Evolutionary conservation across 2,329 filamentous ascomycete genomes (phyloP).

Genomic region (Xylaria arbuscula): DNA sequence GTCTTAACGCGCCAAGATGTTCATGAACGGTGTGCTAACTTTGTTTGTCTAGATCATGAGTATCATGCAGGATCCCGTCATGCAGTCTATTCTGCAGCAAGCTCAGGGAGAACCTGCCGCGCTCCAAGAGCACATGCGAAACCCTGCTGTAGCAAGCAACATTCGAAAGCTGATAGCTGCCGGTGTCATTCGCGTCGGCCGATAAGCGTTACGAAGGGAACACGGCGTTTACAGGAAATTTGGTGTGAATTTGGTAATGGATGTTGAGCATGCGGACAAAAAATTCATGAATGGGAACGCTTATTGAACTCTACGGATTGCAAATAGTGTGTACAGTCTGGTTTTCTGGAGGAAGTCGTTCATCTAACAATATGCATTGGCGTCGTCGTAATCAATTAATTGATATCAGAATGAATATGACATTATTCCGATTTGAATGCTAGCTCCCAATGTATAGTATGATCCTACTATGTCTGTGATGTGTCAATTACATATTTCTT

Average conservation of each 20-base stretch:
- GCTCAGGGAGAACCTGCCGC: slow-evolving; percentile 93
- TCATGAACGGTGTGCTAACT: slow-evolving; percentile 44
- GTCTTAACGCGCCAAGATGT: slow-evolving; percentile 47
- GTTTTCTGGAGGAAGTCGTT: slow-evolving; percentile 21
- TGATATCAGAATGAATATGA: slow-evolving; percentile 6
- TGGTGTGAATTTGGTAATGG: slow-evolving; percentile 26
- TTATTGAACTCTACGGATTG: slow-evolving; percentile 15
- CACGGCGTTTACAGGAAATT: slow-evolving; percentile 34
- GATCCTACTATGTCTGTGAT: neutral
- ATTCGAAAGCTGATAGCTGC: slow-evolving; percentile 95
- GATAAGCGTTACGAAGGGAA: slow-evolving; percentile 43
- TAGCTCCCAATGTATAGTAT: neutral
- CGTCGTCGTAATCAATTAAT: slow-evolving; percentile 29
- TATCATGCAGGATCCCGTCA: slow-evolving; percentile 94
- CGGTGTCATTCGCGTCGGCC: slow-evolving; percentile 85
- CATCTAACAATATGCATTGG: slow-evolving; percentile 16
- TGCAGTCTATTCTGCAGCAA: slow-evolving; percentile 97
- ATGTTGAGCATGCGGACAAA: slow-evolving; percentile 20
- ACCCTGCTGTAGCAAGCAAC: slow-evolving; percentile 84
- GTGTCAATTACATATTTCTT: neutral
- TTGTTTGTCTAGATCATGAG: slow-evolving; percentile 72
- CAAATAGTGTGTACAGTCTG: slow-evolving; percentile 31
- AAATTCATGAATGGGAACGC: slow-evolving; percentile 15
- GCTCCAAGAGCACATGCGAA: slow-evolving; percentile 97
- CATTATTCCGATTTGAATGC: neutral